Evolutionary conservation across 1,139 yeast species (phyloP).

Genomic region (Kurtzmaniella quercitrusa): DNA sequence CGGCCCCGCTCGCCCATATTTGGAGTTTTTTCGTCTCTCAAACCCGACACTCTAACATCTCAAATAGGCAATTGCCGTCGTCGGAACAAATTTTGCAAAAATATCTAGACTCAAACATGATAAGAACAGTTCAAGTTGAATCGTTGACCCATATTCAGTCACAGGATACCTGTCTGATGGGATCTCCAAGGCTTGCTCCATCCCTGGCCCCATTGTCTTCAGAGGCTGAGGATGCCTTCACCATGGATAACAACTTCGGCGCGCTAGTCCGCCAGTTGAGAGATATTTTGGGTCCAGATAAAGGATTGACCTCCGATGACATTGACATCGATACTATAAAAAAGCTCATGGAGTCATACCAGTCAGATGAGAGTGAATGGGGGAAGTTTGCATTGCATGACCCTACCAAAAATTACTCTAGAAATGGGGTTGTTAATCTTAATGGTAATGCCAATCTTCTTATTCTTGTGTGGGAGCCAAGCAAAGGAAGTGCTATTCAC

Average conservation of each 20-base stretch:
- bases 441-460: slow-evolving; percentile 67
- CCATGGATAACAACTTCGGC: slow-evolving; percentile 22
- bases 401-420: slow-evolving; percentile 43
- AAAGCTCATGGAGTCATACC: slow-evolving; percentile 46
- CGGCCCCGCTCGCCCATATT: slow-evolving; percentile 3
- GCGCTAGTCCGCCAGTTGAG: slow-evolving; percentile 27
- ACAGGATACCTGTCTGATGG: background rate
- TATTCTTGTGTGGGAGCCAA: slow-evolving; percentile 69
- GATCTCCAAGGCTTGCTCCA: background rate
- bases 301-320: slow-evolving; percentile 44
- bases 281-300: slow-evolving; percentile 27
- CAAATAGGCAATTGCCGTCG: background rate
- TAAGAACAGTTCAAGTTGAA: background rate
- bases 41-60: background rate
- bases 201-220: background rate
- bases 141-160: slow-evolving; percentile 1
- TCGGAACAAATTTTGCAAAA: slow-evolving; percentile 1
- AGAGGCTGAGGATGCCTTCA: slow-evolving; percentile 5
- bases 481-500: slow-evolving; percentile 63
- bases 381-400: slow-evolving; percentile 54
- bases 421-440: slow-evolving; percentile 66
- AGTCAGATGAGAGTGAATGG: slow-evolving; percentile 55
- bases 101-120: background rate
- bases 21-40: background rate
- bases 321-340: slow-evolving; percentile 50